Evolutionary conservation across 495 filamentous ascomycete genomes (phyloP).

Genomic region (Penicillium malachiteum): DNA sequence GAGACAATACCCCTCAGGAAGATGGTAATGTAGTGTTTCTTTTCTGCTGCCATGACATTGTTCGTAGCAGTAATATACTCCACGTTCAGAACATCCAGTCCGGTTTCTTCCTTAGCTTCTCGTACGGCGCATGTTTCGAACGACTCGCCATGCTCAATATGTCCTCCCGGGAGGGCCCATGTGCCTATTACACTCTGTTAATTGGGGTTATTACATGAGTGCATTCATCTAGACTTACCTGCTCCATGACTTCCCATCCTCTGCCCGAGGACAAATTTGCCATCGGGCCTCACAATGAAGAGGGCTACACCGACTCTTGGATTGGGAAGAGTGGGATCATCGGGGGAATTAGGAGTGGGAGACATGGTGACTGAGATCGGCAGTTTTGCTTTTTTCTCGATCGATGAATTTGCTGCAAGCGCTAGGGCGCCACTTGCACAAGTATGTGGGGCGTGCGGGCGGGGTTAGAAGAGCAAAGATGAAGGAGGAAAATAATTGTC

Average conservation of each 20-base stretch:
- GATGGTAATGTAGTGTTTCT: slow-evolving; percentile 66
- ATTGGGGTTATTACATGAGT: neutral
- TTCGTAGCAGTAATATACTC: slow-evolving; percentile 58
- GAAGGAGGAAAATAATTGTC: no score
- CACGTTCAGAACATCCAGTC: slow-evolving; percentile 47
- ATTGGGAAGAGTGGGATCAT: slow-evolving; percentile 10
- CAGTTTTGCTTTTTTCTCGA: neutral
- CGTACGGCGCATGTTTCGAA: slow-evolving; percentile 57
- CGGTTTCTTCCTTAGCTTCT: slow-evolving; percentile 69
- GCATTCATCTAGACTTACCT: slow-evolving; percentile 16
- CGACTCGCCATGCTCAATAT: slow-evolving; percentile 64
- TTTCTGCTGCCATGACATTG: slow-evolving; percentile 49
- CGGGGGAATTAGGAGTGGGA: no score
- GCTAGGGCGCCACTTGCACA: no score
- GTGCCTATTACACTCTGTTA: slow-evolving; percentile 38
- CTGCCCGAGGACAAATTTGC: slow-evolving; percentile 35
- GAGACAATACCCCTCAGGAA: slow-evolving; percentile 51
- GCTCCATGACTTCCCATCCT: slow-evolving; percentile 39
- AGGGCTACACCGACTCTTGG: slow-evolving; percentile 33
- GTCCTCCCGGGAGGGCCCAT: slow-evolving; percentile 65
- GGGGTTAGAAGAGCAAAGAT: no score
- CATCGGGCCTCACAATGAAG: slow-evolving; percentile 29
- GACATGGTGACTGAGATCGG: no score
- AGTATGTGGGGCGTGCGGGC: no score
- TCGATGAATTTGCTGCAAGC: neutral